Percentiles rank a stretch among this genome's conserved stretches.
Conservation (phyloP, 2,329 filamentous ascomycete species). For the Penicillium sclerotigenum region DNA sequence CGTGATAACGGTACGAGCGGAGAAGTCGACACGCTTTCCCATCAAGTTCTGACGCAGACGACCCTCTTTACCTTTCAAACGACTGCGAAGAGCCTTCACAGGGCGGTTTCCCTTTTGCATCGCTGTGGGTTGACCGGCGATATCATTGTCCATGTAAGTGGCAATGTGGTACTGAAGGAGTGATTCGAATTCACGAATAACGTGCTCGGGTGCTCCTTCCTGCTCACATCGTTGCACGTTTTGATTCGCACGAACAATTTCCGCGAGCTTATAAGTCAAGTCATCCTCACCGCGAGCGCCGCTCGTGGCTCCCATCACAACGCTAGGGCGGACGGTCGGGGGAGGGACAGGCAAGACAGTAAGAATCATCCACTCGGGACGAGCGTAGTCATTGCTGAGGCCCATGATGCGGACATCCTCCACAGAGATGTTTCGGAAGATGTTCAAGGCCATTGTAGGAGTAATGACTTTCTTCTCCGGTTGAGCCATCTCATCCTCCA, state of each 20-base stretch:
- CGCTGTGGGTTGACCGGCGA: constrained; percentile 89
- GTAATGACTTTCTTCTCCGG: constrained; percentile 80
- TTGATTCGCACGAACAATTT: constrained; percentile 96
- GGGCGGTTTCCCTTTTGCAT: constrained; percentile 96
- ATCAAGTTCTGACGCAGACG: constrained; percentile 97
- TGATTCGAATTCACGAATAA: constrained; percentile 84
- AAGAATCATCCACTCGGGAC: constrained; percentile 97
- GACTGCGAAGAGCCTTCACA: constrained; percentile 92
- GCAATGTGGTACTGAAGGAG: constrained; percentile 96
- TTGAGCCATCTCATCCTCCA: constrained; percentile 61
- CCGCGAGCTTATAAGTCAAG: constrained; percentile 97
- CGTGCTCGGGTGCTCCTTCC: constrained; percentile 87
- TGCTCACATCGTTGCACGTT: constrained; percentile 89
- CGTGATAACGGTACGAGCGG: constrained; percentile 98
- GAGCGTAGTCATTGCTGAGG: constrained; percentile 88
- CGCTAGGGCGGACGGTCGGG: constrained; percentile 91
- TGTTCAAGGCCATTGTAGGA: constrained; percentile 77
- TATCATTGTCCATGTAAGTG: constrained; percentile 99
- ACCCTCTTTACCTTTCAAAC: constrained; percentile 98
- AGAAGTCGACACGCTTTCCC: constrained; percentile 99
- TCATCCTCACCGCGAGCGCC: constrained; percentile 97
- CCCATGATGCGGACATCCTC: constrained; percentile 83
- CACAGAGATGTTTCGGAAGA: constrained; percentile 80
- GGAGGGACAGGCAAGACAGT: constrained; percentile 93
- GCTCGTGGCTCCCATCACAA: constrained; percentile 90